phyloP scores from a whole-genome alignment of 192 early-diverging fungal genomes.

The Coemansia sp. region DNA sequence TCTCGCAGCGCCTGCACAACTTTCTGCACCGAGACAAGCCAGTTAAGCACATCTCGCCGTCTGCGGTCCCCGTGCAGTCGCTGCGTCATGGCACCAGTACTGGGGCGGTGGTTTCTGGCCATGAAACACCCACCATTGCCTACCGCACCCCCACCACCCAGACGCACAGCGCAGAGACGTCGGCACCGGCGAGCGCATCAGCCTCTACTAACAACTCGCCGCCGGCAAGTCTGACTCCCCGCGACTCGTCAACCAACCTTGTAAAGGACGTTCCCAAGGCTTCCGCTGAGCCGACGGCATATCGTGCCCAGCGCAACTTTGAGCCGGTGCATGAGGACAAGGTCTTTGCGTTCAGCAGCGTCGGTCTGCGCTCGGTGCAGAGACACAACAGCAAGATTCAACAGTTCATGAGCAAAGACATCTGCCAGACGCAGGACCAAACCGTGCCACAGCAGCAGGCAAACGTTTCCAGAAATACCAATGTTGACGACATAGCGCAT shows the following conservation, averaged over 20 bases:
- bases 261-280: slow-evolving; percentile 9
- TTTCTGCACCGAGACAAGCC: slow-evolving; percentile 51
- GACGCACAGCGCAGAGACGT: slow-evolving; percentile 35
- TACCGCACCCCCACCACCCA: slow-evolving; percentile 43
- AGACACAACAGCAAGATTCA: slow-evolving; percentile 32
- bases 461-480: neutral
- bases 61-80: slow-evolving; percentile 14
- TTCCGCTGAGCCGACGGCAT: slow-evolving; percentile 14
- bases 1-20: slow-evolving; percentile 53
- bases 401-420: slow-evolving; percentile 18
- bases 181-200: slow-evolving; percentile 27
- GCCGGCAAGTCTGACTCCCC: slow-evolving; percentile 25
- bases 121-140: slow-evolving; percentile 47
- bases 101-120: slow-evolving; percentile 10
- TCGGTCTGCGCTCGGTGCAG: slow-evolving; percentile 42
- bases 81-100: neutral
- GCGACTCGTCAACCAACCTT: slow-evolving; percentile 24
- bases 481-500: slow-evolving; percentile 20
- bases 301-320: slow-evolving; percentile 47
- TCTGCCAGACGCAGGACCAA: slow-evolving; percentile 7
- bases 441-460: slow-evolving; percentile 13
- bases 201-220: slow-evolving; percentile 32
- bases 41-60: slow-evolving; percentile 16
- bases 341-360: slow-evolving; percentile 47
- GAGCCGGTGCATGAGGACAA: slow-evolving; percentile 45